A percentile compares a stretch with the other conserved stretches of the same genome.
phyloP scores from a whole-genome alignment of 371 early-diverging fungal species.

The Mucor ambiguus region DNA sequence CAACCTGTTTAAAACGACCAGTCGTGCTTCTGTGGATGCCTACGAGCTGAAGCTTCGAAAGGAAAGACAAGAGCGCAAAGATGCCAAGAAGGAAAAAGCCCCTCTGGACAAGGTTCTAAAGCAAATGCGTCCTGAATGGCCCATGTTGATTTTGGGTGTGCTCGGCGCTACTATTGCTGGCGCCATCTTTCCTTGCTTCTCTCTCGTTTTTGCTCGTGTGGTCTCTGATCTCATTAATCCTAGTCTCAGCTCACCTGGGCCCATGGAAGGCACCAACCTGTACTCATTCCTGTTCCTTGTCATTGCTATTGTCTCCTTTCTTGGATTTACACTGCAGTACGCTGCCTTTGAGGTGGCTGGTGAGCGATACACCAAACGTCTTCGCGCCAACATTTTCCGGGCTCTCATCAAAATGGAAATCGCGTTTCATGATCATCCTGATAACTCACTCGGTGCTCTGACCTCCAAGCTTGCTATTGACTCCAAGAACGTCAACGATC shows the following conservation, averaged over 20 bases:
- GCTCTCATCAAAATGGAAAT: constrained; percentile 81
- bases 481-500: constrained; percentile 69
- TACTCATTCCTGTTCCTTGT: constrained; percentile 81
- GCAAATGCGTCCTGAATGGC: constrained; percentile 46
- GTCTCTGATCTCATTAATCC: constrained; percentile 32
- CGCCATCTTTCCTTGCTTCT: constrained; percentile 57
- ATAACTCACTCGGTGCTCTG: constrained; percentile 86
- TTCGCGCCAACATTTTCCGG: constrained; percentile 61
- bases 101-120: constrained; percentile 45
- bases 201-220: constrained; percentile 48
- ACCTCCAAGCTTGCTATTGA: constrained; percentile 86
- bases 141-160: constrained; percentile 39
- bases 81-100: constrained; percentile 46
- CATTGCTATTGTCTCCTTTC: constrained; percentile 55
- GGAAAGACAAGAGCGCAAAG: constrained; percentile 47
- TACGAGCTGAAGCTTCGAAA: constrained; percentile 50
- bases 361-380: constrained; percentile 62
- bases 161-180: constrained; percentile 60
- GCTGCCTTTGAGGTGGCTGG: constrained; percentile 52
- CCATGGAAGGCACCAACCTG: constrained; percentile 61
- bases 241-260: constrained; percentile 28
- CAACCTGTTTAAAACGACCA: constrained; percentile 35
- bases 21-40: constrained; percentile 40
- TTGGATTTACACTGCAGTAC: constrained; percentile 45
- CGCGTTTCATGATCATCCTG: constrained; percentile 75